These are phyloP conservation scores for Madurella mycetomatis DNA, from an alignment of 2,329 filamentous ascomycete genomes.

Conservation along the genomic window DNA sequence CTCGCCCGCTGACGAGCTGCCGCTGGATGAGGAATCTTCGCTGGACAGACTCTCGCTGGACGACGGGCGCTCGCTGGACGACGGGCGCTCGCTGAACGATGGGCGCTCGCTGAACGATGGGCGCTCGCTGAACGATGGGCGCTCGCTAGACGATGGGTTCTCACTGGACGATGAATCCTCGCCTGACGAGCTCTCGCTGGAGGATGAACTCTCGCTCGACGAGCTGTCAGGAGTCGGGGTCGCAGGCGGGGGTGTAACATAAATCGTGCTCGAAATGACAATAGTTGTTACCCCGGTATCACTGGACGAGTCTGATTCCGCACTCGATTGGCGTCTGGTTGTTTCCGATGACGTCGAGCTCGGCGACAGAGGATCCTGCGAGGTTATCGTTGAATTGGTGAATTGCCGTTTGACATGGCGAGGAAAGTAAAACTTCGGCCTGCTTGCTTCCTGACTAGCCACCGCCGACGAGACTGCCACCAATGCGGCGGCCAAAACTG, in stretches of 20 bases:
- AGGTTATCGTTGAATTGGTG: constrained; percentile 40
- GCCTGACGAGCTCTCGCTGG: not conserved
- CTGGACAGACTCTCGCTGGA: not conserved
- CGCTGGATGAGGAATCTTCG: not conserved
- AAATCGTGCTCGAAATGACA: constrained; percentile 8
- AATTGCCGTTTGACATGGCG: constrained; percentile 51
- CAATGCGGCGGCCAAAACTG: constrained; percentile 46
- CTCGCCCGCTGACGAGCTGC: not conserved
- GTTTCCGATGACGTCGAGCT: constrained; percentile 7
- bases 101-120: too few relatives aligned
- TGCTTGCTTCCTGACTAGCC: constrained; percentile 37
- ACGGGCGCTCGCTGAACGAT: too few relatives aligned
- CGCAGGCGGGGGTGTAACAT: constrained; percentile 1
- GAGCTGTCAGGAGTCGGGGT: not conserved
- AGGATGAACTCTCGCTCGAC: not conserved
- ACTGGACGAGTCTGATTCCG: not conserved
- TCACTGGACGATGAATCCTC: too few relatives aligned
- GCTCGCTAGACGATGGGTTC: too few relatives aligned
- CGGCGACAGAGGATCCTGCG: constrained; percentile 14
- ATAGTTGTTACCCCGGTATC: constrained; percentile 7
- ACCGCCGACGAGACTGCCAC: constrained; percentile 44
- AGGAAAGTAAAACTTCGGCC: constrained; percentile 55
- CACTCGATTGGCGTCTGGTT: constrained; percentile 1
- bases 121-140: too few relatives aligned
- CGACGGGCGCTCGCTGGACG: not conserved